Percentiles rank a stretch among this genome's conserved stretches.
Evolutionary conservation across 495 filamentous ascomycete genomes (phyloP).

Genomic region (Penicillium macrosclerotiorum): DNA sequence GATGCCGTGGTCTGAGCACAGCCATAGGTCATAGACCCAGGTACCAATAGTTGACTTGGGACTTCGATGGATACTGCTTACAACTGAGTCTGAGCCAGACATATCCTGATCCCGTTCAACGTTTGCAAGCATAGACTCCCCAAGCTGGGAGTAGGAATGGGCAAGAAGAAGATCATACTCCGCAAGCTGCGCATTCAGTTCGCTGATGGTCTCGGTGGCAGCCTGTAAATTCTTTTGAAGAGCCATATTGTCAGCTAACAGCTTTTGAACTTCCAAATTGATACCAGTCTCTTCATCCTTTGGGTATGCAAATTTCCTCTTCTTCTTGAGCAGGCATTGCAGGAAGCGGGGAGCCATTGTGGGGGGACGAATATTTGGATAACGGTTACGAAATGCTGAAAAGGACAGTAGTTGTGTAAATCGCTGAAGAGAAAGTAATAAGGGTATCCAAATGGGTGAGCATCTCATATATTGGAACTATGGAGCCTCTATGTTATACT

Average conservation of each 20-base stretch:
- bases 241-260: constrained; percentile 1
- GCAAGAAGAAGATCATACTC: constrained; percentile 20
- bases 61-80: not conserved
- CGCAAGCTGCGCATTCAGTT: constrained; percentile 9
- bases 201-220: constrained; percentile 2
- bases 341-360: not conserved
- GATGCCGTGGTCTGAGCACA: constrained; percentile 4
- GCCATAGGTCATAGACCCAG: constrained; percentile 20
- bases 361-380: too few relatives aligned
- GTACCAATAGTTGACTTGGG: constrained; percentile 16
- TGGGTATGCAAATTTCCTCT: too few relatives aligned
- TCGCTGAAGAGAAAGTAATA: too few relatives aligned
- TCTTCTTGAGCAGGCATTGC: not conserved
- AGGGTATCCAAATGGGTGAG: too few relatives aligned
- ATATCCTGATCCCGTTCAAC: not conserved
- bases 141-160: not conserved
- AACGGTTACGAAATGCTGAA: too few relatives aligned
- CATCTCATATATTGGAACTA: too few relatives aligned
- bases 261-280: not conserved
- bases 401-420: too few relatives aligned
- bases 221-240: constrained; percentile 9
- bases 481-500: too few relatives aligned
- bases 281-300: too few relatives aligned
- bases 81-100: not conserved
- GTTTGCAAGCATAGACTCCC: not conserved